Evolutionary conservation across 495 filamentous ascomycete genomes (phyloP).

Genomic region (Aspergillus avenaceus): DNA sequence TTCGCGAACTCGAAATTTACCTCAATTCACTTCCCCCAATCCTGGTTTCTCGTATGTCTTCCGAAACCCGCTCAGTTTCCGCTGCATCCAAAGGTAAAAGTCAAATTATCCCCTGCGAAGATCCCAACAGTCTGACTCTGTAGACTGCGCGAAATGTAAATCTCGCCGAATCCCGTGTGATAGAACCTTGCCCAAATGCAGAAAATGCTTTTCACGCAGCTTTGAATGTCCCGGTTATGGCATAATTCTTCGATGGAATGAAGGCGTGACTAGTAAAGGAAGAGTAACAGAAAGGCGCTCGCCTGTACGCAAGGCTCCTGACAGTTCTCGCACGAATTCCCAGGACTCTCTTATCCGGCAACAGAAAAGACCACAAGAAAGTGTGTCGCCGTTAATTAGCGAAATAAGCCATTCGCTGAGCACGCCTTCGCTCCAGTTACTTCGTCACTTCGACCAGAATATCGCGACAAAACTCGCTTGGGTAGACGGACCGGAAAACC

Average conservation of each 20-base stretch:
- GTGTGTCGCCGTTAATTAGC: not conserved
- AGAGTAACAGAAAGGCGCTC: conserved; percentile 20
- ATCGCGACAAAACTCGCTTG: conserved; percentile 21
- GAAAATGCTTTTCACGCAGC: conserved; percentile 30
- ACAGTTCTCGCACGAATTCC: not conserved
- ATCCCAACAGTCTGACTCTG: not conserved
- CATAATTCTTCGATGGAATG: conserved; percentile 31
- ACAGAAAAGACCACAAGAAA: not conserved
- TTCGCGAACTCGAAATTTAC: too few relatives aligned
- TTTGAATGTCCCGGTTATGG: conserved; percentile 47
- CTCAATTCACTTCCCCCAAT: too few relatives aligned
- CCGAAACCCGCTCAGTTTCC: not conserved
- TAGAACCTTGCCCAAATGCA: conserved; percentile 16
- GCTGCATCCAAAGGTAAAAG: conserved; percentile 14
- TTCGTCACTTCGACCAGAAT: conserved; percentile 19
- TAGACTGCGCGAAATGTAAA: conserved; percentile 43
- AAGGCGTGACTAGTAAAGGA: conserved; percentile 31
- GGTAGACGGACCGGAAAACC: conserved; percentile 21
- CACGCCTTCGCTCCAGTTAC: conserved; percentile 3
- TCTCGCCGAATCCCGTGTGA: conserved; percentile 51
- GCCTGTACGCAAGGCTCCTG: not conserved
- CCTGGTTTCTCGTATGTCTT: not conserved
- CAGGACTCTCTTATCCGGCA: not conserved
- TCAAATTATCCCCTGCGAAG: too few relatives aligned
- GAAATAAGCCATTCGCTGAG: not conserved